Percentiles rank a stretch among this genome's conserved stretches.
These are phyloP conservation scores for Solanum chacoense DNA, from an alignment of 305 asterid genomes.

Conservation along the genomic window DNA sequence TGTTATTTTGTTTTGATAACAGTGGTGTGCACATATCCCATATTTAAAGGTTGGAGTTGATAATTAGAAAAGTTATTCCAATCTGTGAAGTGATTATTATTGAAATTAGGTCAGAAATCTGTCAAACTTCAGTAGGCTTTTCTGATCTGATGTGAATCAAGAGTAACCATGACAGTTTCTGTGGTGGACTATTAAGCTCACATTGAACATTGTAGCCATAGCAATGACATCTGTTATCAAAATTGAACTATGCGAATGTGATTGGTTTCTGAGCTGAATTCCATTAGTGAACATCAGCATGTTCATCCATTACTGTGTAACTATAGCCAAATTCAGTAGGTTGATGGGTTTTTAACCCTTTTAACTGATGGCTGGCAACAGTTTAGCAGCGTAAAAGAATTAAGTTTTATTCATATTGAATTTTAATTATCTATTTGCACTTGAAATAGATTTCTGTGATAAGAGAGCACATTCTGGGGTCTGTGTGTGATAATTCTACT, in stretches of 20 bases:
- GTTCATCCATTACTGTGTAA: neutral
- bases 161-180: neutral
- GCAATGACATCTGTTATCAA: neutral
- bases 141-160: neutral
- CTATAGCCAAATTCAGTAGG: neutral
- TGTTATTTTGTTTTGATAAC: neutral
- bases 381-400: neutral
- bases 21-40: neutral
- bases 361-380: neutral
- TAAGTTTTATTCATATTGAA: neutral
- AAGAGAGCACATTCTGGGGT: neutral
- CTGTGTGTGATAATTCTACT: neutral
- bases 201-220: neutral
- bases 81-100: neutral
- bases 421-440: neutral
- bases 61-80: neutral
- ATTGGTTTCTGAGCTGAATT: neutral
- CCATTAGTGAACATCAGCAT: neutral
- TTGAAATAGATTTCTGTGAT: neutral
- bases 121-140: neutral
- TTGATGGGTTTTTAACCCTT: neutral
- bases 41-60: neutral
- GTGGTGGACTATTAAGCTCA: neutral
- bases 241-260: neutral
- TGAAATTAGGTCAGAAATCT: neutral